Conservation (phyloP, 2,329 filamentous ascomycete species). For the Didymella pinodella region DNA sequence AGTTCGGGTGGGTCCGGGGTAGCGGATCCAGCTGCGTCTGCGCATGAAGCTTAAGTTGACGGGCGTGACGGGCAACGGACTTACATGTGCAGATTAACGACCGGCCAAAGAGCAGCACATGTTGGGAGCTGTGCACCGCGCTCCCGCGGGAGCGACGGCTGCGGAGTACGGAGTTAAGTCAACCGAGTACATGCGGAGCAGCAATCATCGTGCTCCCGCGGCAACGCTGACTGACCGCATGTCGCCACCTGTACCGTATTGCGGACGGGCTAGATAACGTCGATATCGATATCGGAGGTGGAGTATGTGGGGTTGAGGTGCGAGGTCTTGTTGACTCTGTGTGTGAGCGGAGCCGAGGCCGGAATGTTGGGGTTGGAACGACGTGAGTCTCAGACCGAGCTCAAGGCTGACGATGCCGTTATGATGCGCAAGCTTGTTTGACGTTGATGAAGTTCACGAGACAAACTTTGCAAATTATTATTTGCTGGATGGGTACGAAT, state of each 20-base stretch:
- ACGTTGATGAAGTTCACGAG: background rate
- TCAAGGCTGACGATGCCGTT: background rate
- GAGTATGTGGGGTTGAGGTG: background rate
- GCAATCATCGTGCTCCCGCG: conserved; percentile 3
- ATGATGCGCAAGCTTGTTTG: background rate
- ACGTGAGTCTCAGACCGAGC: background rate
- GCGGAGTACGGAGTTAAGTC: background rate
- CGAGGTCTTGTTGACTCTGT: background rate
- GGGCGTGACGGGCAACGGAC: background rate
- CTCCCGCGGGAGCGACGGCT: background rate
- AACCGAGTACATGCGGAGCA: background rate
- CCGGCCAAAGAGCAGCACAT: background rate
- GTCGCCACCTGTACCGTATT: conserved; percentile 12
- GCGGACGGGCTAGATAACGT: conserved; percentile 4
- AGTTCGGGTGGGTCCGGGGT: conserved; percentile 28
- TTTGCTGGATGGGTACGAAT: background rate
- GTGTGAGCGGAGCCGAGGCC: conserved; percentile 11
- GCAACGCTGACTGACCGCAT: conserved; percentile 1
- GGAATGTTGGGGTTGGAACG: background rate
- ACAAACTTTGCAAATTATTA: no score
- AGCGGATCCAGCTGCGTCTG: background rate
- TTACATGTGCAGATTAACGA: background rate
- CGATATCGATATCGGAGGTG: conserved; percentile 3
- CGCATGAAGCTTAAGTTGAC: background rate
- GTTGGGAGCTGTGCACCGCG: background rate